phyloP scores from a whole-genome alignment of 345 rosid genomes.

The rapeseed (Brassica napus) region DNA sequence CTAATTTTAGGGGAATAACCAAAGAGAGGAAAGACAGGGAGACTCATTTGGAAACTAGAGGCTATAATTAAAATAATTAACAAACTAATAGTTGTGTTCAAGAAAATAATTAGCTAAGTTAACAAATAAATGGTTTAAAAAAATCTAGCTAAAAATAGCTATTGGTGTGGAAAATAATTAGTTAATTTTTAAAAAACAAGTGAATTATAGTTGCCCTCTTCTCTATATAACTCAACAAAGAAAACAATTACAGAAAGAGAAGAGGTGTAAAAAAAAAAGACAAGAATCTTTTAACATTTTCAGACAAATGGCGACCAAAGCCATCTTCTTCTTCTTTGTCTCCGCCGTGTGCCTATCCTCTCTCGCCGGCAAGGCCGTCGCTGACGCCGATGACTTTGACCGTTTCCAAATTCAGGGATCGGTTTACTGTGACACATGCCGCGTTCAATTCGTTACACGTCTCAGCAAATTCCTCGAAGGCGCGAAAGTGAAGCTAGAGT shows the following conservation, averaged over 20 bases:
- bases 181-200: constrained; percentile 5
- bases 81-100: neutral
- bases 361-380: constrained; percentile 38
- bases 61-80: constrained; percentile 8
- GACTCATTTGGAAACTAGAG: neutral
- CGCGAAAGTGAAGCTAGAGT: constrained; percentile 61
- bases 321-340: constrained; percentile 42
- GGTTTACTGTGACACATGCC: constrained; percentile 71
- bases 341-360: constrained; percentile 52
- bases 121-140: constrained; percentile 5
- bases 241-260: constrained; percentile 12
- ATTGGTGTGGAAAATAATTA: neutral
- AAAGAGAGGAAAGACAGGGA: constrained; percentile 1
- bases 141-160: constrained; percentile 13
- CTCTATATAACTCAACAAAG: neutral
- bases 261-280: constrained; percentile 21
- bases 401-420: constrained; percentile 52
- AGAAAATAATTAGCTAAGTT: neutral
- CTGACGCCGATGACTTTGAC: constrained; percentile 28
- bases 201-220: constrained; percentile 27
- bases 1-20: constrained; percentile 9
- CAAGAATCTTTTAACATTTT: constrained; percentile 17
- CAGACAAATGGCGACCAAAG: constrained; percentile 36
- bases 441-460: constrained; percentile 54
- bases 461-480: constrained; percentile 50